A percentile compares a stretch with the other conserved stretches of the same genome.
Conservation (phyloP, 2,329 filamentous ascomycete genomes). For the Dryadomyces quercivorus region DNA sequence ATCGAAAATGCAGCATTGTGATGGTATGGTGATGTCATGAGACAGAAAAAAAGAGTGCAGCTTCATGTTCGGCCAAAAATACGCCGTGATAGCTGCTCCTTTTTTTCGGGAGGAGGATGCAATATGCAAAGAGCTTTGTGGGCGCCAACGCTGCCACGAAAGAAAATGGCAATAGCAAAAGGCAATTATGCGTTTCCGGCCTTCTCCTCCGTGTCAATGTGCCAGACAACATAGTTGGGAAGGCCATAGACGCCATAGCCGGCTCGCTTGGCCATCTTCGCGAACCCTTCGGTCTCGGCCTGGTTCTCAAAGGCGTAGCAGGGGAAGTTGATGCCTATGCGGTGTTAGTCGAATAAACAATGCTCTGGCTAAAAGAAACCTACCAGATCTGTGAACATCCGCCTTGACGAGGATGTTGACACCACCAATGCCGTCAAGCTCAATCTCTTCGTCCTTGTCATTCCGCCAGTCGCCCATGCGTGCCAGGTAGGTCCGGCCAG, state of each 20-base stretch:
- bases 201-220: conserved; percentile 95
- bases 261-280: conserved; percentile 94
- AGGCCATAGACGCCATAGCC: conserved; percentile 87
- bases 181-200: conserved; percentile 48
- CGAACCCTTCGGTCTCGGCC: conserved; percentile 96
- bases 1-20: neutral
- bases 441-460: conserved; percentile 84
- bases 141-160: too few species aligned
- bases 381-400: conserved; percentile 90
- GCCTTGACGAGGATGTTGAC: conserved; percentile 97
- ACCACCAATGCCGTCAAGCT: conserved; percentile 90
- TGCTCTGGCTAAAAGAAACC: conserved; percentile 13
- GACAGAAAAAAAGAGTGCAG: neutral
- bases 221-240: conserved; percentile 98
- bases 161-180: too few species aligned
- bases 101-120: neutral
- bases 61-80: neutral
- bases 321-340: conserved; percentile 86
- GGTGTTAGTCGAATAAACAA: neutral
- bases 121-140: neutral
- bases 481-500: conserved; percentile 81
- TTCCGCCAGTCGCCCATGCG: conserved; percentile 84
- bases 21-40: conserved; percentile 1
- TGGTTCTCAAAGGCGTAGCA: conserved; percentile 97
- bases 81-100: neutral